Evolutionary conservation across 2,329 filamentous ascomycete species (phyloP), one percentile per base, ranked within the genome.

Genomic region (Trichophyton rubrum): DNA sequence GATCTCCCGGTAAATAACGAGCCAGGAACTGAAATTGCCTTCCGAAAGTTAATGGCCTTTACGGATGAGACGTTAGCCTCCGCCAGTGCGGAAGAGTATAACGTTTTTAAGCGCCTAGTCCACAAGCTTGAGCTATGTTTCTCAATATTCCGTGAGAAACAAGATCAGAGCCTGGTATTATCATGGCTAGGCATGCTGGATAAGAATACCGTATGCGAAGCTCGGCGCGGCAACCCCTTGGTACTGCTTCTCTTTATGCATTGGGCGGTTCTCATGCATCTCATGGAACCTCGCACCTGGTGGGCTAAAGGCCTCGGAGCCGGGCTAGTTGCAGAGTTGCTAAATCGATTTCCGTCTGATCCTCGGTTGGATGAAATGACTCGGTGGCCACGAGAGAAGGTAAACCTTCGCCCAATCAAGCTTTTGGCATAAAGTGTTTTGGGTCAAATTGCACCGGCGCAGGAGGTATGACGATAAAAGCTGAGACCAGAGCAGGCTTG

Each of bases 121-220:
- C 67, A 61, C 13, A 65, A 67, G 8, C 49, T 63, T 49, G 59
- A 61, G 24, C 45, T 57, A 15, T 72, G 68, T 59, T 73, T 69
- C 58, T 63, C 61, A 1, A 64, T 68, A 41, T 69, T 69, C 58
- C 56, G 59, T 6, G 63, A 66, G 47, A 61, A 62, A 0, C 51
- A 60, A n/a, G 70, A 71, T 58, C 64, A 69, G 1, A 69, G 68
- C 1, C 68, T 71, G 17, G 67, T 72, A 13, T 63, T 73, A 17
- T 68, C 70, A 2, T 74, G 73, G 72, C 63, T 67, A n/a, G 55
- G 59, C 17, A 62, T 64, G 49, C 61, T 62, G 2, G 63, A 64
- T 9, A 62, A 62, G 27, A 61, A 62, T 11, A 67, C 67, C 55
- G 60, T 67, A 5, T 30, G 62, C 33, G 58, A 59, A 9, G 30